Evolutionary conservation across 2,329 filamentous ascomycete genomes (phyloP).

Genomic region (Tolypocladium album): DNA sequence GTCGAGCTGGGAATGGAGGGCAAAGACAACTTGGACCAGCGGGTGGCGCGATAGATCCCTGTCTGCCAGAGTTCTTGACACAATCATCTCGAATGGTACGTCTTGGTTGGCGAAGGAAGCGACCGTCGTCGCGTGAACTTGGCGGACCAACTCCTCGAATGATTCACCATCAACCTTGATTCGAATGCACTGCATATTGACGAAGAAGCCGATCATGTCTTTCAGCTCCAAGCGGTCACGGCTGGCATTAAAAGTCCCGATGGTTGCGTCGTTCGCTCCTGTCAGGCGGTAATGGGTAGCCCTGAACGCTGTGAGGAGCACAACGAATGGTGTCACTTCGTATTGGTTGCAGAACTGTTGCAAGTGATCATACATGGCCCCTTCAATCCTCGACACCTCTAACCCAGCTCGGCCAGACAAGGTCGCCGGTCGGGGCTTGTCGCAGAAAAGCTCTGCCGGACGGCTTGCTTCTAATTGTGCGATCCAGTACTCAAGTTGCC

Average conservation of each 20-base stretch:
- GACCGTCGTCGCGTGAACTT: background rate
- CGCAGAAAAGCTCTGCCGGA: conserved; percentile 8
- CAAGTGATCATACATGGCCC: conserved; percentile 1
- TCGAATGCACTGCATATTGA: conserved; percentile 15
- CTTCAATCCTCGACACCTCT: conserved; percentile 4
- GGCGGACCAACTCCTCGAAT: background rate
- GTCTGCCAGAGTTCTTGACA: conserved; percentile 3
- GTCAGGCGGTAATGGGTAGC: conserved; percentile 15
- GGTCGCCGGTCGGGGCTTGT: conserved; percentile 6
- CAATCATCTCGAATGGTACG: conserved; percentile 12
- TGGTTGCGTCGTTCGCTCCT: conserved; percentile 9
- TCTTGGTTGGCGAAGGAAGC: conserved; percentile 10
- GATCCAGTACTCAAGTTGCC: conserved; percentile 8
- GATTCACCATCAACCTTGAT: conserved; percentile 6
- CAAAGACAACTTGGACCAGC: conserved; percentile 6
- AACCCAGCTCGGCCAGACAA: conserved; percentile 7
- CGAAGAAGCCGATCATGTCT: conserved; percentile 14
- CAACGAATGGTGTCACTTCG: conserved; percentile 4
- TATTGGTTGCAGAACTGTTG: conserved; percentile 3
- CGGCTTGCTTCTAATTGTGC: conserved; percentile 6
- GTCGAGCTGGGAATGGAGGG: conserved; percentile 7
- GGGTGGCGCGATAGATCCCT: background rate
- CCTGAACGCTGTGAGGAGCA: conserved; percentile 13
- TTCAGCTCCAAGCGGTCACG: conserved; percentile 7
- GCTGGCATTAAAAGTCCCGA: conserved; percentile 11